phyloP scores from a whole-genome alignment of 1,284 basidiomycete genomes.

The Rhodotorula sp. region DNA sequence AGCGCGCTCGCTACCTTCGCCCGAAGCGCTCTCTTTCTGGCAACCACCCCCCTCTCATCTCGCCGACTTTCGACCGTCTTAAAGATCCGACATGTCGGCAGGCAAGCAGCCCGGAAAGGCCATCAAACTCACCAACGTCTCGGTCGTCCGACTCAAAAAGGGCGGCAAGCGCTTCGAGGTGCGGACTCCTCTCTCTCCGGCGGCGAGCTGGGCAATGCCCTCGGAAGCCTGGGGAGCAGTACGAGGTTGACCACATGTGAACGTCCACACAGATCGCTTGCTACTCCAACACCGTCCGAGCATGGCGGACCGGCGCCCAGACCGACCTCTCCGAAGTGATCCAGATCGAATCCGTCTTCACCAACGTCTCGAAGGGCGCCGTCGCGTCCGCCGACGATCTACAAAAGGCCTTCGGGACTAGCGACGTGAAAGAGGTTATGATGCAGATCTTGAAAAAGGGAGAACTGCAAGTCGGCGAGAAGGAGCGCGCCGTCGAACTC shows the following conservation, averaged over 20 bases:
- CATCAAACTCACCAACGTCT: constrained; percentile 96
- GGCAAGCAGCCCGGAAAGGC: constrained; percentile 80
- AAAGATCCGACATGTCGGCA: constrained; percentile 20
- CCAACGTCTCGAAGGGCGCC: constrained; percentile 95
- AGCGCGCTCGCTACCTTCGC: too few species aligned
- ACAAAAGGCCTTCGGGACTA: constrained; percentile 83
- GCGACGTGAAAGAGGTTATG: constrained; percentile 70
- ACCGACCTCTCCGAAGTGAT: constrained; percentile 93
- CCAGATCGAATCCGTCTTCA: constrained; percentile 90
- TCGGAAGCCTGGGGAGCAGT: too few species aligned
- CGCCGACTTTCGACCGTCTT: neutral
- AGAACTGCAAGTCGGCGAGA: constrained; percentile 95
- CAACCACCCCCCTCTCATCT: neutral
- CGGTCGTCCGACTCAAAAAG: constrained; percentile 91
- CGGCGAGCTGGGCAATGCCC: neutral
- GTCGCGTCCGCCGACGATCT: constrained; percentile 86
- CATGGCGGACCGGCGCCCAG: constrained; percentile 91
- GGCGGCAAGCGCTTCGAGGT: constrained; percentile 98
- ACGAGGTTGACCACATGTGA: neutral
- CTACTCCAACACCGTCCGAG: constrained; percentile 94
- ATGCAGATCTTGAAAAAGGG: constrained; percentile 95
- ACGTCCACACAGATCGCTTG: constrained; percentile 79
- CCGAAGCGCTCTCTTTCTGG: neutral
- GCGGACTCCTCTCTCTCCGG: constrained; percentile 30
- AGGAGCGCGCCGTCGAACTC: constrained; percentile 90